A percentile compares a stretch with the other conserved stretches of the same genome.
Conservation (phyloP, 257 asterid species). For the Przewalskia tangutica region DNA sequence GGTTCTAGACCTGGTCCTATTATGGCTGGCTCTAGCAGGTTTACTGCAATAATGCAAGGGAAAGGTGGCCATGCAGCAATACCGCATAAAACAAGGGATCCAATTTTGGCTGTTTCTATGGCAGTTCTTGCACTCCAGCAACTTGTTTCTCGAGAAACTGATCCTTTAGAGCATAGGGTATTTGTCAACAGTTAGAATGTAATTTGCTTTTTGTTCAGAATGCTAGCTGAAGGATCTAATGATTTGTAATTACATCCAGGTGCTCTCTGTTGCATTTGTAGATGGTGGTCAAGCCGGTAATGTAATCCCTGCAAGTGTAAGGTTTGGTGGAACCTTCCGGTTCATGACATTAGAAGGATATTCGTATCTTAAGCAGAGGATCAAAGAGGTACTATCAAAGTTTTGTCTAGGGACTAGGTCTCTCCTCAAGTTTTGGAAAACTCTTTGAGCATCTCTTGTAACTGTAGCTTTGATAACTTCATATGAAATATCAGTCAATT, state of each 20-base stretch:
- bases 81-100: conserved; percentile 66
- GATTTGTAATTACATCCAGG: conserved; percentile 23
- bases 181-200: neutral
- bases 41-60: conserved; percentile 51
- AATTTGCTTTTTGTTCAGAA: neutral
- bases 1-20: conserved; percentile 62
- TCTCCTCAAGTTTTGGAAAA: neutral
- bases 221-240: neutral
- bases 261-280: conserved; percentile 57
- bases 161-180: conserved; percentile 75
- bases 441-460: neutral
- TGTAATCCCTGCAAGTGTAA: conserved; percentile 62
- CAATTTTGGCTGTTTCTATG: conserved; percentile 63
- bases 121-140: conserved; percentile 70
- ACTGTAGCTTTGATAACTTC: neutral
- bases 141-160: conserved; percentile 76
- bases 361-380: conserved; percentile 49
- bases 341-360: conserved; percentile 43
- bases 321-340: conserved; percentile 82
- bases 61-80: conserved; percentile 76
- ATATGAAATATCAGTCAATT: neutral
- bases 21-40: conserved; percentile 70
- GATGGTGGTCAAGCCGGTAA: conserved; percentile 60
- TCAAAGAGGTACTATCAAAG: conserved; percentile 48
- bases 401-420: neutral